Percentiles rank a stretch among this genome's conserved stretches.
Conservation (phyloP, 805 yeast genomes). For the Lipomyces spencermartinsiae region DNA sequence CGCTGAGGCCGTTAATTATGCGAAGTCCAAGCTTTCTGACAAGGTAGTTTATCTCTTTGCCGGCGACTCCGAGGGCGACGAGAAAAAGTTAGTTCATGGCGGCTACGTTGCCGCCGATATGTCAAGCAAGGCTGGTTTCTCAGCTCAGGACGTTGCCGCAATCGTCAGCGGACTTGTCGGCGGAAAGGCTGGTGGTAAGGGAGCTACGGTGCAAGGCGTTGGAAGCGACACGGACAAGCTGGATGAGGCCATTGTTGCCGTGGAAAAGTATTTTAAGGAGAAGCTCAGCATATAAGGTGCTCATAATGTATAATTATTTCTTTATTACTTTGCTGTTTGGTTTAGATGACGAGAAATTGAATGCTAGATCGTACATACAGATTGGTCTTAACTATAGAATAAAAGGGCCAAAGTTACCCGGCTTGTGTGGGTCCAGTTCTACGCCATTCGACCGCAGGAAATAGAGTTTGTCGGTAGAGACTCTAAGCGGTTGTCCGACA, state of each 20-base stretch:
- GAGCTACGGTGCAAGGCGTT: constrained; percentile 95
- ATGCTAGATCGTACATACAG: neutral
- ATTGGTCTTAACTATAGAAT: too few species aligned
- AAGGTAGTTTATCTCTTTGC: constrained; percentile 82
- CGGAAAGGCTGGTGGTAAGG: constrained; percentile 99
- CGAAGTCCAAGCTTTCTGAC: constrained; percentile 76
- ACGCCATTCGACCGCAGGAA: neutral
- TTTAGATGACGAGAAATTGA: neutral
- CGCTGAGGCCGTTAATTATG: constrained; percentile 85
- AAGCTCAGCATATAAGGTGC: constrained; percentile 20
- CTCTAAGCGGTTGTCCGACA: neutral
- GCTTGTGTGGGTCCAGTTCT: neutral
- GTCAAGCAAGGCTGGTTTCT: constrained; percentile 70
- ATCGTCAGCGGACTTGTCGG: constrained; percentile 78
- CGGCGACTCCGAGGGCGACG: constrained; percentile 54
- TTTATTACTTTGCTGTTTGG: neutral
- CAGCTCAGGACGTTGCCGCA: constrained; percentile 70
- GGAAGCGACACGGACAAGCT: constrained; percentile 81
- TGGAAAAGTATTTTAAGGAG: constrained; percentile 64
- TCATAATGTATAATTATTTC: neutral
- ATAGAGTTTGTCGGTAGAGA: too few species aligned
- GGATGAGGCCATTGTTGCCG: constrained; percentile 73
- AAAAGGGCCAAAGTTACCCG: too few species aligned
- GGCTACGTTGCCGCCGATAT: constrained; percentile 82
- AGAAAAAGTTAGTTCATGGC: constrained; percentile 89